Conservation (phyloP, 495 filamentous ascomycete species). For the Penicillium canariense region DNA sequence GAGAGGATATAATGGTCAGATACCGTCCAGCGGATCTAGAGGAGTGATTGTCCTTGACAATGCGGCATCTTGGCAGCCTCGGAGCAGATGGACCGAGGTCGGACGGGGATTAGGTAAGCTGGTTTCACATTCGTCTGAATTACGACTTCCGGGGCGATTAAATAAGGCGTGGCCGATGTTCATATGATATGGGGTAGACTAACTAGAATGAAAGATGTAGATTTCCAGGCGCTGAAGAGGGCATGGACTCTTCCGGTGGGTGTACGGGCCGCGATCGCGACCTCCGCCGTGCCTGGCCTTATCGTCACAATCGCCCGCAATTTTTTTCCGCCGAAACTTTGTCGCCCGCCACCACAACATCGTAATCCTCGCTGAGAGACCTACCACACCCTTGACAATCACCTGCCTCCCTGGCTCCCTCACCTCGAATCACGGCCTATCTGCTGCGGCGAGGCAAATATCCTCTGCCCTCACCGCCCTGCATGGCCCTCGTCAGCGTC, state of each 20-base stretch:
- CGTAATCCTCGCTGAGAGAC: neutral
- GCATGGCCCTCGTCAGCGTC: conserved; percentile 56
- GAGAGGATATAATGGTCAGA: neutral
- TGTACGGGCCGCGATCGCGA: conserved; percentile 2
- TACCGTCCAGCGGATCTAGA: neutral
- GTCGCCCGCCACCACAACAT: conserved; percentile 3
- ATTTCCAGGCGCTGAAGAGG: neutral
- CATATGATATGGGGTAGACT: neutral
- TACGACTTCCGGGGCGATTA: neutral
- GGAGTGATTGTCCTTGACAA: neutral
- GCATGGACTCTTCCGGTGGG: too few relatives aligned
- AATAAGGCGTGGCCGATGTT: neutral
- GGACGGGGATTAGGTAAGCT: conserved; percentile 24
- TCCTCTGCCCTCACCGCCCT: conserved; percentile 37
- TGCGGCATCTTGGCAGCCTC: conserved; percentile 16
- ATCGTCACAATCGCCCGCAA: conserved; percentile 7
- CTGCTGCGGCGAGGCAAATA: conserved; percentile 55
- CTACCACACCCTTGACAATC: neutral
- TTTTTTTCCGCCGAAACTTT: conserved; percentile 21
- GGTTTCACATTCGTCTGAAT: conserved; percentile 7
- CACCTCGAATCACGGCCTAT: conserved; percentile 55
- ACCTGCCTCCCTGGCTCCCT: conserved; percentile 53
- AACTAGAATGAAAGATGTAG: neutral
- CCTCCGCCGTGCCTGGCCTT: conserved; percentile 14
- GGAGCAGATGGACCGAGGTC: conserved; percentile 23